These are phyloP conservation scores for Coniochaeta prunicola DNA, from an alignment of 2,329 filamentous ascomycete genomes.

Conservation along the genomic window DNA sequence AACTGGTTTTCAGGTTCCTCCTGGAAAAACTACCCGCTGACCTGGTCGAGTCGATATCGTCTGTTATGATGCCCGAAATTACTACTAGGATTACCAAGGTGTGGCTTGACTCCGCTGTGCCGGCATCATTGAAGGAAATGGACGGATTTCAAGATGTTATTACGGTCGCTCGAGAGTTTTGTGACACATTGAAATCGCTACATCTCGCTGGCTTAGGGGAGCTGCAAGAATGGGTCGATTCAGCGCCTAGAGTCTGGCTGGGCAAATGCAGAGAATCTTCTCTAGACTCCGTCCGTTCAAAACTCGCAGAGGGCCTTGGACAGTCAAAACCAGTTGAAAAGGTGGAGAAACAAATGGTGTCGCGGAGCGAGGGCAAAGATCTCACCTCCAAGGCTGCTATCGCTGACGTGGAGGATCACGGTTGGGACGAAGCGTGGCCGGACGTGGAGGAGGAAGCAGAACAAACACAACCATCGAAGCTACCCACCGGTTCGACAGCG, in stretches of 20 bases:
- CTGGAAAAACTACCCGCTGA: constrained; percentile 43
- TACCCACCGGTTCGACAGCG: background rate
- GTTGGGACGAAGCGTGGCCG: constrained; percentile 78
- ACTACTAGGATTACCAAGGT: constrained; percentile 59
- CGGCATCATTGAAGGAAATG: constrained; percentile 65
- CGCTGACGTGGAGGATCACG: constrained; percentile 38
- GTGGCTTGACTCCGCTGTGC: constrained; percentile 73
- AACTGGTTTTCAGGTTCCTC: constrained; percentile 43
- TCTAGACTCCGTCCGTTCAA: constrained; percentile 64
- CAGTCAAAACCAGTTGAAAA: constrained; percentile 67
- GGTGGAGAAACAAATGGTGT: constrained; percentile 75
- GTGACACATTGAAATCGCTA: constrained; percentile 50
- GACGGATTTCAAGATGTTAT: constrained; percentile 63
- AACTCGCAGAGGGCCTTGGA: constrained; percentile 59
- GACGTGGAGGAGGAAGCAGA: constrained; percentile 49
- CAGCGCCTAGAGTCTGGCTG: constrained; percentile 78
- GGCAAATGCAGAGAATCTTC: constrained; percentile 73
- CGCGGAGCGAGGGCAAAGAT: constrained; percentile 57
- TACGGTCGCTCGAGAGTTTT: constrained; percentile 57
- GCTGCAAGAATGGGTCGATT: constrained; percentile 72
- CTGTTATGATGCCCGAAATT: constrained; percentile 63
- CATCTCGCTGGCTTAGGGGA: constrained; percentile 57
- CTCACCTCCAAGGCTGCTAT: constrained; percentile 47
- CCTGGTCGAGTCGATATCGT: constrained; percentile 54
- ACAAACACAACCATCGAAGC: constrained; percentile 8